These are phyloP conservation scores for Backusella tuberculispora DNA, from an alignment of 192 early-diverging fungal genomes.

Conservation along the genomic window DNA sequence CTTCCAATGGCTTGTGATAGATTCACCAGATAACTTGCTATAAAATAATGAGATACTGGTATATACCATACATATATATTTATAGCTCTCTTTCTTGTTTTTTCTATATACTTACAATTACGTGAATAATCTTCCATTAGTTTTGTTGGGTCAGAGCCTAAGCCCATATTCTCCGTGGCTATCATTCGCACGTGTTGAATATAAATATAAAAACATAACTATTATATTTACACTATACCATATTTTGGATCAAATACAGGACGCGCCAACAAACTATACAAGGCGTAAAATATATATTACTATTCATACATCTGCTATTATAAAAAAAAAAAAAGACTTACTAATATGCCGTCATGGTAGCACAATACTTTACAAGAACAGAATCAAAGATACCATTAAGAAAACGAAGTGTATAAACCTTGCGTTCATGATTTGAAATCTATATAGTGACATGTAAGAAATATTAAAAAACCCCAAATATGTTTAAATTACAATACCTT, in stretches of 20 bases:
- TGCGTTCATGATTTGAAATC: constrained; percentile 57
- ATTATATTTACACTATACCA: constrained; percentile 38
- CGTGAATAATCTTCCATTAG: constrained; percentile 65
- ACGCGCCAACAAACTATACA: constrained; percentile 53
- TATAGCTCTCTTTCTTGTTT: neutral
- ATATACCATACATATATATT: neutral
- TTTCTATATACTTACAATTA: constrained; percentile 50
- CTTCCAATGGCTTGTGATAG: constrained; percentile 65
- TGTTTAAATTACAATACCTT: constrained; percentile 39
- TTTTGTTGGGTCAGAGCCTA: constrained; percentile 53
- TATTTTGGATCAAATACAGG: constrained; percentile 62
- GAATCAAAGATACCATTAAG: constrained; percentile 66
- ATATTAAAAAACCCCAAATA: neutral
- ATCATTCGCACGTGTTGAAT: neutral
- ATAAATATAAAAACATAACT: neutral
- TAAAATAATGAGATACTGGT: neutral
- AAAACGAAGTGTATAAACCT: constrained; percentile 63
- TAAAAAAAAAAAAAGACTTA: constrained; percentile 35
- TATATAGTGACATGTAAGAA: neutral
- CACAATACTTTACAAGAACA: constrained; percentile 67
- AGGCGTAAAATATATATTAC: neutral
- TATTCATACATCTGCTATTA: too few relatives aligned
- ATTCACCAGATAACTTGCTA: constrained; percentile 65
- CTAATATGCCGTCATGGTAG: constrained; percentile 70
- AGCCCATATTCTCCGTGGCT: constrained; percentile 62